Percentiles rank a stretch among this genome's conserved stretches.
Conservation (phyloP, 2,329 filamentous ascomycete genomes). For the Sporothrix curviconia region DNA sequence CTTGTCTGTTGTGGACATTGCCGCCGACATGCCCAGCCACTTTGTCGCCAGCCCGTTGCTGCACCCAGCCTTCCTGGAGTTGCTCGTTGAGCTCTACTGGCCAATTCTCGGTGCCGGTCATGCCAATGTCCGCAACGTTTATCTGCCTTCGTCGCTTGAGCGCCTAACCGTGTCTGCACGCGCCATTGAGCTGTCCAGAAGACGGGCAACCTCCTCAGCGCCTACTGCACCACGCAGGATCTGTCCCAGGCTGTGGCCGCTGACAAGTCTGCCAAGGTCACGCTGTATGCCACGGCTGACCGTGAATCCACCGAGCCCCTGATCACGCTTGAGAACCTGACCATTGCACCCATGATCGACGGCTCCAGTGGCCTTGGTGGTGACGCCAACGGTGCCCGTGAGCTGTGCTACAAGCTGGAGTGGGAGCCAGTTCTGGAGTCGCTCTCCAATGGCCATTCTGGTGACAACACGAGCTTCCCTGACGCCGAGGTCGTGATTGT, state of each 20-base stretch:
- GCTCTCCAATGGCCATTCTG: neutral
- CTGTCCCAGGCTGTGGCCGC: constrained; percentile 18
- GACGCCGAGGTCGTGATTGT: constrained; percentile 34
- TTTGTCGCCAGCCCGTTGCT: constrained; percentile 28
- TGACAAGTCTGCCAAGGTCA: constrained; percentile 32
- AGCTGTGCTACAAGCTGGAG: constrained; percentile 41
- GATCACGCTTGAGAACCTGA: constrained; percentile 30
- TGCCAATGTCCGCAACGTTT: constrained; percentile 30
- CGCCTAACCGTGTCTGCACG: constrained; percentile 31
- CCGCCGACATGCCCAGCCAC: constrained; percentile 35
- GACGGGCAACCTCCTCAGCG: constrained; percentile 28
- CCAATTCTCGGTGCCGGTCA: constrained; percentile 29
- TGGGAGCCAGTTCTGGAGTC: constrained; percentile 35
- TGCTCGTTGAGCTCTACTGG: constrained; percentile 37
- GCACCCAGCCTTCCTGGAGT: constrained; percentile 35
- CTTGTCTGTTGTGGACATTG: constrained; percentile 31
- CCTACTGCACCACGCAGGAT: constrained; percentile 31
- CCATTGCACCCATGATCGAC: constrained; percentile 36
- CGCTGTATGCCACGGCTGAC: constrained; percentile 29
- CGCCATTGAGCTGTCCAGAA: constrained; percentile 24
- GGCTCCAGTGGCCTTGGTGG: constrained; percentile 25
- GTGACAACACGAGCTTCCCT: constrained; percentile 15
- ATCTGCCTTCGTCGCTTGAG: constrained; percentile 37
- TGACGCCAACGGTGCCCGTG: constrained; percentile 26
- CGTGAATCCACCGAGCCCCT: constrained; percentile 26